Evolutionary conservation across 306 rosid species (phyloP), one percentile per base, ranked within the genome.

Genomic region (Cajanus cajan): DNA sequence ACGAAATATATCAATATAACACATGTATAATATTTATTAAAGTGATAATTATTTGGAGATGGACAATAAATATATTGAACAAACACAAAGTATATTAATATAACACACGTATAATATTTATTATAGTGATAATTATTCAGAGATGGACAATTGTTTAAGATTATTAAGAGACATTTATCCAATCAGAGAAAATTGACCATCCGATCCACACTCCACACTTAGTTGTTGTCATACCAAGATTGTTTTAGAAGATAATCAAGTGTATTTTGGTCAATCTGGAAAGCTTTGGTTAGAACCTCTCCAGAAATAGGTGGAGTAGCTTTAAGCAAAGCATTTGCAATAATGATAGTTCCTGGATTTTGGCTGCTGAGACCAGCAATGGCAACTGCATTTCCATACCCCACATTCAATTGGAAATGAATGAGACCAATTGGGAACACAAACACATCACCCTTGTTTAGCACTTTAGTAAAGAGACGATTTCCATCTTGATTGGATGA

Each of bases 351-450:
- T 73, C 79, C 79, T 0, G 78, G 68, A 37, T 72, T 80, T 6
- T 80, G 79, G 4, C 79, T 71, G 36, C 67, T 72, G 2, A 80
- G 57, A 62, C 45, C 16, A 48, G 78, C 57, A 39, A 71, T 71
- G 2, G 83, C 78, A 71, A 82, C 50, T 0, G 82, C 86, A 22
- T 80, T 68, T 0, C 14, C 43, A 33, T 78, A 7, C 6, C 73
- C 89, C 1, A 74, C 65, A 45, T 77, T 66, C 1, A 84, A 16
- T 50, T 81, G 83, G 31, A 85, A 85, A 37, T 85, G 88, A 71
- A 80, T 57, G 6, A 39, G 82, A 4, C 82, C 82, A 54, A 67
- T 67, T 54, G 82, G 82, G 47, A 78, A 67, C 37, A 67, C 76
- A 78, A 78, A 78, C 11, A 78, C 82, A 55, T 78, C 82, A 24